Base-by-base conservation (phyloP, 306 rosid species). In the Luffa aegyptiaca region DNA sequence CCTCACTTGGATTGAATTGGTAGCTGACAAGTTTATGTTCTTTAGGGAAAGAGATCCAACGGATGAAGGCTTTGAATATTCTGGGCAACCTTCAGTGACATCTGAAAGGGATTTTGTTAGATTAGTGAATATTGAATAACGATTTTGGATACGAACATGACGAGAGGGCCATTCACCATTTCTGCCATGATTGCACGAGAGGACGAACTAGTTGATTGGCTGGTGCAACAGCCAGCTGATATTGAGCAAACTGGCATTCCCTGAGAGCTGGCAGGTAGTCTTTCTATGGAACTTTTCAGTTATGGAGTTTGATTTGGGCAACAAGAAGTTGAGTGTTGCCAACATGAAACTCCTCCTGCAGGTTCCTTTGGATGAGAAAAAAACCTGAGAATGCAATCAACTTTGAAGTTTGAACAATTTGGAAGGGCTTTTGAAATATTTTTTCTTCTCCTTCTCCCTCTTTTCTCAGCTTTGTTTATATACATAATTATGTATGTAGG, bases 31-130 rank as follows among this genome's bases (percentile, higher is more conserved):
- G 72, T 48, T 46, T 44, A 64, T 36, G 81, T 63, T 57, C 65
- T 79, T 51, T 87, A 87, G 90, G 68, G 46, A 87, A 80, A 77
- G 90, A 87, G 83, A 85, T 87, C 20, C 83, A 80, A 66, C 79
- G 88, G 90, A 87, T 83, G 88, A 81, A 63, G 35, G 81, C 85
- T 71, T 33, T 87, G 80, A 81, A 85, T 51, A 83, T 87, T 75
- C 79, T 87, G 68, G 83, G 79, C 35, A 64, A 74, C 75, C 88
- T 80, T 70, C 77, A 51, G 35, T n/a, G 52, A 72, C 49, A 48
- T 72, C 12, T 16, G 31, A 83, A 10, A 72, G 59, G 26, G 48
- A 59, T 49, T 49, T 31, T 73, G 61, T 73, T 73, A 48, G 18
- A 45, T 2, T 72, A 13, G 18, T 16, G 42, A 72, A 72, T 72